Evolutionary conservation across 768 basidiomycete species (phyloP).

Genomic region (Pisolithus marmoratus): DNA sequence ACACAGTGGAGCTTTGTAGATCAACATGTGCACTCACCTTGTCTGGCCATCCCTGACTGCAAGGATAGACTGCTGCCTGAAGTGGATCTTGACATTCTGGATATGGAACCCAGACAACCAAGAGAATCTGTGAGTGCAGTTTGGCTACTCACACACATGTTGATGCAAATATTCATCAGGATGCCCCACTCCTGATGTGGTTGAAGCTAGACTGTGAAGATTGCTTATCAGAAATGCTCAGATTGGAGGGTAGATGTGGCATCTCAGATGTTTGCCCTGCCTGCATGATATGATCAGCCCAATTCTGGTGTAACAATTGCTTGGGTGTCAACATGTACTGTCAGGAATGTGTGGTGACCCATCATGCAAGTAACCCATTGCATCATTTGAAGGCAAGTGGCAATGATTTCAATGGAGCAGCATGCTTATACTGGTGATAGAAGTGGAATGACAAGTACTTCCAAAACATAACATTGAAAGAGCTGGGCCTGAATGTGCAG

Average conservation of each 20-base stretch:
- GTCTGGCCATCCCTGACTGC: neutral
- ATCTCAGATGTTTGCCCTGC: neutral
- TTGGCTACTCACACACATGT: too few species aligned
- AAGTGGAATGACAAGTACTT: slow-evolving; percentile 14
- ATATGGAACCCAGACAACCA: neutral
- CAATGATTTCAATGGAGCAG: neutral
- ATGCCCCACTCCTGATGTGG: neutral
- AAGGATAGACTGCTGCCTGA: neutral
- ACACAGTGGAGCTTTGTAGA: too few species aligned
- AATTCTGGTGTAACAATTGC: slow-evolving; percentile 7
- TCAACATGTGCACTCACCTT: too few species aligned
- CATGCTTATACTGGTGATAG: slow-evolving; percentile 2
- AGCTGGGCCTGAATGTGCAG: slow-evolving; percentile 15
- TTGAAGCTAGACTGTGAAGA: neutral
- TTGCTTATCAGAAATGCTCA: slow-evolving; percentile 2
- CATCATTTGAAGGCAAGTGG: slow-evolving; percentile 11
- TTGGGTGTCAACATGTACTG: slow-evolving; percentile 5
- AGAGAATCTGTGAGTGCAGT: neutral
- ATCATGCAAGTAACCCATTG: slow-evolving; percentile 9
- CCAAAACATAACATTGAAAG: slow-evolving; percentile 3
- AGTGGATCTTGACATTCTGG: neutral
- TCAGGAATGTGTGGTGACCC: neutral
- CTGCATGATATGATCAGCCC: neutral
- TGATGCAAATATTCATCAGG: neutral
- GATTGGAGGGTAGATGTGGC: slow-evolving; percentile 1